A percentile compares a stretch with the other conserved stretches of the same genome.
Evolutionary conservation across 1,284 basidiomycete genomes (phyloP).

Genomic region (Hortiboletus rubellus): DNA sequence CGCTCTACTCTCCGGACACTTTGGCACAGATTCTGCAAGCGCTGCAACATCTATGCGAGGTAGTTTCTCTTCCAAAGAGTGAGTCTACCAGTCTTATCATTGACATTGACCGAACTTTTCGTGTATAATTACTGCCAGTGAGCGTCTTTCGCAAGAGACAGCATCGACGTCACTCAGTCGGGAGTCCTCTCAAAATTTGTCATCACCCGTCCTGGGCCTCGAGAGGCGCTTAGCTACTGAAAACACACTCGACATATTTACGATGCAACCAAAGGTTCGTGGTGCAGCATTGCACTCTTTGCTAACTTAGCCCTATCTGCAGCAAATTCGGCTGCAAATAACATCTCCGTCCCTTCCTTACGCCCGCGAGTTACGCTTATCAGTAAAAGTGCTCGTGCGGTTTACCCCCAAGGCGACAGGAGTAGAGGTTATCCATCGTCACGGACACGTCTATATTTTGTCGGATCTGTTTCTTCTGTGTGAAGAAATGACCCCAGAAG

Average conservation of each 20-base stretch:
- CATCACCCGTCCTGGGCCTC: slow-evolving; percentile 70
- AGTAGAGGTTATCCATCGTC: slow-evolving; percentile 67
- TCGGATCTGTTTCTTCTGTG: slow-evolving; percentile 92
- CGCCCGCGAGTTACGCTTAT: slow-evolving; percentile 76
- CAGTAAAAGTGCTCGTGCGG: slow-evolving; percentile 72
- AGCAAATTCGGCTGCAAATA: slow-evolving; percentile 94
- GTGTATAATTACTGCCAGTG: slow-evolving; percentile 37
- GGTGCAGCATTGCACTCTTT: slow-evolving; percentile 6
- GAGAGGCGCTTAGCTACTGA: slow-evolving; percentile 81
- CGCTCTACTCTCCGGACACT: slow-evolving; percentile 25
- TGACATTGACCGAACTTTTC: slow-evolving; percentile 1
- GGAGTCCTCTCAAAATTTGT: slow-evolving; percentile 49
- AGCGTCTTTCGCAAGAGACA: slow-evolving; percentile 61
- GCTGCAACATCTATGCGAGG: slow-evolving; percentile 50
- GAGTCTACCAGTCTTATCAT: slow-evolving; percentile 28
- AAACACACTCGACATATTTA: slow-evolving; percentile 90
- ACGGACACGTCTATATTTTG: slow-evolving; percentile 87
- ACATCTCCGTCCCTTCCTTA: slow-evolving; percentile 79
- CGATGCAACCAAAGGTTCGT: slow-evolving; percentile 88
- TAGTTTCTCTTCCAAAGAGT: slow-evolving; percentile 59
- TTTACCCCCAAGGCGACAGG: slow-evolving; percentile 80
- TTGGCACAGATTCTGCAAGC: slow-evolving; percentile 40
- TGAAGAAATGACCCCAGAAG: slow-evolving; percentile 74
- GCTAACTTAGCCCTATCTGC: slow-evolving; percentile 18
- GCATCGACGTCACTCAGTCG: slow-evolving; percentile 54